A percentile compares a stretch with the other conserved stretches of the same genome.
Conservation (phyloP, 352 stramenopile species). For the Globisporangium recalcitrans region DNA sequence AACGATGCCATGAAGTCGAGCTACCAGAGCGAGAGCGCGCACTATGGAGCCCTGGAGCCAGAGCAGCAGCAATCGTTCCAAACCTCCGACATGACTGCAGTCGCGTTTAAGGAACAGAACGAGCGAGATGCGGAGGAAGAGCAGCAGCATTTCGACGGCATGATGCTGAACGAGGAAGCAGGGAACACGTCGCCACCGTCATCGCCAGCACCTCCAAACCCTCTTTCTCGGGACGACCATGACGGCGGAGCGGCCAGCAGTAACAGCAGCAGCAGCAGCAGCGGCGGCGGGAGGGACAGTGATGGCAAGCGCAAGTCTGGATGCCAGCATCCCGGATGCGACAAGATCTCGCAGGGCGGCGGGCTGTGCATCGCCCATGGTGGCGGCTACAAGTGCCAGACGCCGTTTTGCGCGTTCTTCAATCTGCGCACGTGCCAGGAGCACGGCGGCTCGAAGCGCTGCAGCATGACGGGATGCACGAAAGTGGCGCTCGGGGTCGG, state of each 20-base stretch:
- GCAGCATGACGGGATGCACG: conserved; percentile 40
- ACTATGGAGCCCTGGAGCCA: background rate
- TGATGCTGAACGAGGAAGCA: background rate
- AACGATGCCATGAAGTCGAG: conserved; percentile 3
- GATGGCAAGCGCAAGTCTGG: conserved; percentile 13
- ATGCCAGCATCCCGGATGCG: conserved; percentile 45
- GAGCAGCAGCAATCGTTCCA: conserved; percentile 4
- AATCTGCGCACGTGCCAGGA: conserved; percentile 70
- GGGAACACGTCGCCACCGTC: conserved; percentile 3
- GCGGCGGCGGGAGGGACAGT: background rate
- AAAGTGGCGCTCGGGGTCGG: conserved; percentile 42
- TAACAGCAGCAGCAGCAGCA: background rate
- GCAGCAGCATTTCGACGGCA: conserved; percentile 9
- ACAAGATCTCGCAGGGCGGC: conserved; percentile 58
- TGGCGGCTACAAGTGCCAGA: conserved; percentile 66
- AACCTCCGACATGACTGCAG: background rate
- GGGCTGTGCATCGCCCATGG: conserved; percentile 63
- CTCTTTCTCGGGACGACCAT: background rate
- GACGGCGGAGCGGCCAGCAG: background rate
- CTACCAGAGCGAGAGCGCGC: conserved; percentile 9
- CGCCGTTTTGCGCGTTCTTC: conserved; percentile 62
- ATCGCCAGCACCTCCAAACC: background rate
- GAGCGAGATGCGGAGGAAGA: conserved; percentile 6
- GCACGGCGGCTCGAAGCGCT: conserved; percentile 69
- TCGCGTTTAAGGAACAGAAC: background rate